Evolutionary conservation across 257 asterid genomes (phyloP).

Genomic region (Jasminum sambac): DNA sequence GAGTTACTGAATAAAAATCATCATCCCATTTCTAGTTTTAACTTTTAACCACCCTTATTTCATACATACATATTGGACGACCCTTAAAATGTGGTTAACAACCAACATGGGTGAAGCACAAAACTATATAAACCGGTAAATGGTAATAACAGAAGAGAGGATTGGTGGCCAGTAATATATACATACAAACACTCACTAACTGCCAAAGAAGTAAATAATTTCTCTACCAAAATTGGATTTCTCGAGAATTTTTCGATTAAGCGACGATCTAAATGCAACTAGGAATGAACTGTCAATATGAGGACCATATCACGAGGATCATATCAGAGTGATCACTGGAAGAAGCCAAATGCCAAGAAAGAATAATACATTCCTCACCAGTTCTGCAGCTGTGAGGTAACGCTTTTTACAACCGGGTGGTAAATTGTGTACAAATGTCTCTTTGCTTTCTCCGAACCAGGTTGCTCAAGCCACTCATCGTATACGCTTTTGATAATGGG

Average conservation of each 20-base stretch:
- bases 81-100: not conserved
- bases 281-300: not conserved
- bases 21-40: too few relatives aligned
- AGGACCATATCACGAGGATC: not conserved
- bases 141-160: not conserved
- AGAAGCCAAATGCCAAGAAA: slow-evolving; percentile 11
- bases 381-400: slow-evolving; percentile 81
- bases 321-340: slow-evolving; percentile 5
- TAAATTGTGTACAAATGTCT: slow-evolving; percentile 70
- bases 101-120: not conserved
- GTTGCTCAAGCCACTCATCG: slow-evolving; percentile 77
- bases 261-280: slow-evolving; percentile 8
- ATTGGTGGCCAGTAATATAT: not conserved
- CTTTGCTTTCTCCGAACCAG: slow-evolving; percentile 88
- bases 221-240: slow-evolving; percentile 49
- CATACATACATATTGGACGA: not conserved
- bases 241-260: slow-evolving; percentile 18
- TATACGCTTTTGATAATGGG: slow-evolving; percentile 54
- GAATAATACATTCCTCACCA: slow-evolving; percentile 52
- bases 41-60: too few relatives aligned
- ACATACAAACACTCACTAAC: slow-evolving; percentile 8
- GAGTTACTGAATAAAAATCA: too few relatives aligned
- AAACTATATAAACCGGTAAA: not conserved
- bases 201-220: slow-evolving; percentile 8
- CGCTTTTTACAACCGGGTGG: slow-evolving; percentile 78